Conservation (phyloP, 2,329 filamentous ascomycete genomes). For the Epichloe festucae region DNA sequence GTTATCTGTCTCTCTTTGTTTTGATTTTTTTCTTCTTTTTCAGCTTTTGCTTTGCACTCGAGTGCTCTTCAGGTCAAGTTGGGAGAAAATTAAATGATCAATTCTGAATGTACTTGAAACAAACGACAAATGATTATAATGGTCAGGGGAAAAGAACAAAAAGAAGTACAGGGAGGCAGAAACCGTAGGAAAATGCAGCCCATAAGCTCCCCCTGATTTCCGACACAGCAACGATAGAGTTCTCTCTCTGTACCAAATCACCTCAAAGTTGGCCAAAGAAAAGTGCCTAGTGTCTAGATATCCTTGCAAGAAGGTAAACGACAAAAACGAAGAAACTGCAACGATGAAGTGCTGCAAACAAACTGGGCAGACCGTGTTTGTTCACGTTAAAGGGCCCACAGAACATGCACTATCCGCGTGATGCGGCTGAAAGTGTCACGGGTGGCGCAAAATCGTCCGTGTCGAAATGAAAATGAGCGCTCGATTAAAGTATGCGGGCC, state of each 20-base stretch:
- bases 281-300: slow-evolving; percentile 8
- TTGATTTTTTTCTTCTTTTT: too few relatives aligned
- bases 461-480: background rate
- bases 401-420: slow-evolving; percentile 1
- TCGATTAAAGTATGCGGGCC: background rate
- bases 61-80: slow-evolving; percentile 24
- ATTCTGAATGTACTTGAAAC: slow-evolving; percentile 38
- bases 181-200: slow-evolving; percentile 20
- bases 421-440: background rate
- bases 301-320: slow-evolving; percentile 11
- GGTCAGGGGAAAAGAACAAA: slow-evolving; percentile 22
- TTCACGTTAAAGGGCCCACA: slow-evolving; percentile 4
- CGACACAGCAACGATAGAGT: slow-evolving; percentile 18
- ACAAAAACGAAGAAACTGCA: slow-evolving; percentile 8
- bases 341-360: background rate
- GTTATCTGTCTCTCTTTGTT: background rate
- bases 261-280: slow-evolving; percentile 15
- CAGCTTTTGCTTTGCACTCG: slow-evolving; percentile 22
- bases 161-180: slow-evolving; percentile 28
- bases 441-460: background rate
- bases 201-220: slow-evolving; percentile 25
- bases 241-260: slow-evolving; percentile 18
- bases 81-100: slow-evolving; percentile 30
- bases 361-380: background rate
- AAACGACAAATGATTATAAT: slow-evolving; percentile 21